Conservation (phyloP, 2,329 filamentous ascomycete species). For the Fusarium burgessii region DNA sequence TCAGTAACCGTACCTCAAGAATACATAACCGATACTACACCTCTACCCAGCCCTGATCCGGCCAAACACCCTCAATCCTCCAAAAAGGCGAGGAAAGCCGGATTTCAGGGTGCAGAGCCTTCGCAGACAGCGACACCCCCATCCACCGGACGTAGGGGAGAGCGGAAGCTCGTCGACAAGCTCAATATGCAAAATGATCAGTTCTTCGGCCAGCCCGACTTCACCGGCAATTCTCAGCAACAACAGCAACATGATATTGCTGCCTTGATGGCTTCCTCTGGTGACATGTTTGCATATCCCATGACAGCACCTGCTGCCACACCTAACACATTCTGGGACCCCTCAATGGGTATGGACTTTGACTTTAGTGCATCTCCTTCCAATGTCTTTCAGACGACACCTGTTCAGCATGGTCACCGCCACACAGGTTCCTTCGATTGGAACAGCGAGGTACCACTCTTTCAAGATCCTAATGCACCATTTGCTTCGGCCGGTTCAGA, state of each 20-base stretch:
- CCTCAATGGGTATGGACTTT: slow-evolving; percentile 70
- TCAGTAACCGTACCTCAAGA: slow-evolving; percentile 52
- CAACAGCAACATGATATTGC: slow-evolving; percentile 59
- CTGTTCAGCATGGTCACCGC: slow-evolving; percentile 54
- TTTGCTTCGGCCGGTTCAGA: slow-evolving; percentile 52
- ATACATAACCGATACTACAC: slow-evolving; percentile 47
- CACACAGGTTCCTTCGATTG: slow-evolving; percentile 68
- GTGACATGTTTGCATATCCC: slow-evolving; percentile 70
- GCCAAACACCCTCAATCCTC: slow-evolving; percentile 47
- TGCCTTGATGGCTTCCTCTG: slow-evolving; percentile 59
- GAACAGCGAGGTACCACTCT: slow-evolving; percentile 66
- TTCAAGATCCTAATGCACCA: slow-evolving; percentile 59
- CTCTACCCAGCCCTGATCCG: slow-evolving; percentile 46
- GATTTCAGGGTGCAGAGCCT: slow-evolving; percentile 53
- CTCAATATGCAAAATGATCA: slow-evolving; percentile 70
- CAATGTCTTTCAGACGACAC: slow-evolving; percentile 56
- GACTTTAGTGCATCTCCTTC: slow-evolving; percentile 63
- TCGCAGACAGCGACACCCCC: slow-evolving; percentile 71
- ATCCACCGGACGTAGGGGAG: slow-evolving; percentile 66
- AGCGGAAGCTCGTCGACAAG: slow-evolving; percentile 66
- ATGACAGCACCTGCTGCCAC: slow-evolving; percentile 68
- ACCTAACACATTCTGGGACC: slow-evolving; percentile 69
- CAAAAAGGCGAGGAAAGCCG: slow-evolving; percentile 61
- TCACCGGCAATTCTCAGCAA: slow-evolving; percentile 61
- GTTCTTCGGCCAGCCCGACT: slow-evolving; percentile 64